Evolutionary conservation across 2,329 filamentous ascomycete species (phyloP).

Genomic region (Penicillium decumbens): DNA sequence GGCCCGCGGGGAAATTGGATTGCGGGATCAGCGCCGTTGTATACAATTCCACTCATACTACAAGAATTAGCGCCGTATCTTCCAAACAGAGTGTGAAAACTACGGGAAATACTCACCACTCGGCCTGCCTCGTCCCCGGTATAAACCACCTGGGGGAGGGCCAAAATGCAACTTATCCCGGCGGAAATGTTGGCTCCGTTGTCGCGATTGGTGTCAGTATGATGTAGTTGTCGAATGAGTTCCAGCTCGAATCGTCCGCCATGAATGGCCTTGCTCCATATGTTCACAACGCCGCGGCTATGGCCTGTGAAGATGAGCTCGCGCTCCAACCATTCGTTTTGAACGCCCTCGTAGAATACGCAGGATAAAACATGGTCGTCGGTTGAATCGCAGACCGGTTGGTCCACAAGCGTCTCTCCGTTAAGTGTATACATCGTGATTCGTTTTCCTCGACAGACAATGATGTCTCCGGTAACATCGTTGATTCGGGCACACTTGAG

Average conservation of each 20-base stretch:
- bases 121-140: constrained; percentile 89
- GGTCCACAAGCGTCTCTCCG: constrained; percentile 73
- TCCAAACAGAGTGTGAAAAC: background rate
- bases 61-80: constrained; percentile 16
- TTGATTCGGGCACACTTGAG: constrained; percentile 79
- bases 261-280: constrained; percentile 55
- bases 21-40: constrained; percentile 40
- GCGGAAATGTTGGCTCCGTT: constrained; percentile 53
- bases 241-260: constrained; percentile 69
- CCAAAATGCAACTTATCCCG: constrained; percentile 78
- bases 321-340: constrained; percentile 86
- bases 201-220: constrained; percentile 65
- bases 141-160: constrained; percentile 78
- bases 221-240: constrained; percentile 75
- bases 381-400: constrained; percentile 66
- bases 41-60: constrained; percentile 58
- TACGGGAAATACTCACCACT: constrained; percentile 60
- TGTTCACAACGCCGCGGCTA: constrained; percentile 73
- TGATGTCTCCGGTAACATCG: constrained; percentile 83
- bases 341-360: constrained; percentile 86
- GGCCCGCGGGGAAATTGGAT: constrained; percentile 1
- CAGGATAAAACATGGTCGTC: constrained; percentile 78
- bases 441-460: constrained; percentile 72
- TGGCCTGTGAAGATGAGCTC: constrained; percentile 88
- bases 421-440: constrained; percentile 83